These are phyloP conservation scores for Cornus suecica DNA, from an alignment of 148 eudicot species.

Conservation along the genomic window DNA sequence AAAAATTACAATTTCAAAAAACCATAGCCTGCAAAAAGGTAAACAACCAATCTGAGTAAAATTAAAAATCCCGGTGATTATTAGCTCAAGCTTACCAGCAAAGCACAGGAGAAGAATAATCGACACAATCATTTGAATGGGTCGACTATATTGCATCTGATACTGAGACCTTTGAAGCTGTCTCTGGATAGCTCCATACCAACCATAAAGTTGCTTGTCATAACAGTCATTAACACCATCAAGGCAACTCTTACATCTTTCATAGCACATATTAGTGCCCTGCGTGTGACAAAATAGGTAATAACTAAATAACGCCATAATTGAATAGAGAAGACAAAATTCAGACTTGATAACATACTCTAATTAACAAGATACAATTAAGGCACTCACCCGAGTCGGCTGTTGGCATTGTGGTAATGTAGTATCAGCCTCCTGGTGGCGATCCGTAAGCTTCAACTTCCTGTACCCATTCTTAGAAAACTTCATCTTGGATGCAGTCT, in stretches of 20 bases:
- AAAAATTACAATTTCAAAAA: too few relatives aligned
- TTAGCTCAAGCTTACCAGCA: slow-evolving; percentile 52
- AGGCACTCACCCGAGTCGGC: slow-evolving; percentile 39
- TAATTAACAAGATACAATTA: not conserved
- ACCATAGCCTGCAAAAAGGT: not conserved
- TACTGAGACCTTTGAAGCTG: slow-evolving; percentile 80
- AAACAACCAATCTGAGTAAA: not conserved
- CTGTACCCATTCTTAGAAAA: slow-evolving; percentile 65
- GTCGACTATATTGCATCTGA: slow-evolving; percentile 63
- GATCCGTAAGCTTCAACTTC: slow-evolving; percentile 57
- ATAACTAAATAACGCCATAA: slow-evolving; percentile 11
- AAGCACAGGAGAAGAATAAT: slow-evolving; percentile 42
- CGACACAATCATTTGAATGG: slow-evolving; percentile 50
- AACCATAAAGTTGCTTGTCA: slow-evolving; percentile 71
- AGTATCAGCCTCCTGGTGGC: slow-evolving; percentile 45
- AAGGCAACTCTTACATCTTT: slow-evolving; percentile 67
- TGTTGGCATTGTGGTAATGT: slow-evolving; percentile 43
- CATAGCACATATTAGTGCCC: slow-evolving; percentile 45
- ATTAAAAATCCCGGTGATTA: not conserved
- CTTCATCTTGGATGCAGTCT: slow-evolving; percentile 48
- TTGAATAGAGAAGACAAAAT: not conserved
- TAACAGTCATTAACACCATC: slow-evolving; percentile 52
- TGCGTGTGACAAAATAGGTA: slow-evolving; percentile 20
- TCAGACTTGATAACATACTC: not conserved
- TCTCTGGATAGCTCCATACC: slow-evolving; percentile 77